These are phyloP conservation scores for Camellia oleifera DNA, from an alignment of 179 eudicot genomes.

Conservation along the genomic window DNA sequence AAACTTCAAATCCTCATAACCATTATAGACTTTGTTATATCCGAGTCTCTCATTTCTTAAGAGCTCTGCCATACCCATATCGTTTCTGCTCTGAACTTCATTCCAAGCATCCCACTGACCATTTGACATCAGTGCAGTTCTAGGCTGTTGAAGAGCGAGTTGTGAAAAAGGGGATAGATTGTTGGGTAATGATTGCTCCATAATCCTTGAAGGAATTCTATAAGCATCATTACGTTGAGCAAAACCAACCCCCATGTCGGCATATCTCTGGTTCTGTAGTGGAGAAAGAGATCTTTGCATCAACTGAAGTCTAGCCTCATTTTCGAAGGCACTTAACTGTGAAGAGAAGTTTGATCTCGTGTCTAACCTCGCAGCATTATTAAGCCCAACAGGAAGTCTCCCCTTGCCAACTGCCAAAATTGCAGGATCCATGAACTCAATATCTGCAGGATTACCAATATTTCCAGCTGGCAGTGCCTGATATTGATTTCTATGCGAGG, in stretches of 20 bases:
- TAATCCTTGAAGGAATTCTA: slow-evolving; percentile 52
- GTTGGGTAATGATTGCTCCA: slow-evolving; percentile 57
- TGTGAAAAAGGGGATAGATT: slow-evolving; percentile 53
- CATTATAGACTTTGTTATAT: slow-evolving; percentile 47
- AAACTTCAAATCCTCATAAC: slow-evolving; percentile 67
- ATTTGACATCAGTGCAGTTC: slow-evolving; percentile 49
- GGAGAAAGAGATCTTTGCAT: slow-evolving; percentile 59
- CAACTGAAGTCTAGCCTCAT: slow-evolving; percentile 54
- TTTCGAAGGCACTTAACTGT: slow-evolving; percentile 52
- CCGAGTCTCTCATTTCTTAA: slow-evolving; percentile 71
- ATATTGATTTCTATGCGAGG: slow-evolving; percentile 53
- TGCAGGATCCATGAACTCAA: slow-evolving; percentile 95
- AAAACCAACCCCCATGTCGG: slow-evolving; percentile 45
- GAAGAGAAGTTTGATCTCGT: slow-evolving; percentile 45
- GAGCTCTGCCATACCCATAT: slow-evolving; percentile 58
- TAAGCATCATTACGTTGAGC: slow-evolving; percentile 48
- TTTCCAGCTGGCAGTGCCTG: slow-evolving; percentile 48
- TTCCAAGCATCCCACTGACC: slow-evolving; percentile 89
- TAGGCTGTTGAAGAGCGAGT: slow-evolving; percentile 49
- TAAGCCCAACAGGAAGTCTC: slow-evolving; percentile 58
- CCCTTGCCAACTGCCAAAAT: slow-evolving; percentile 96
- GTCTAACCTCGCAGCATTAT: slow-evolving; percentile 44
- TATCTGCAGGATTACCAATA: slow-evolving; percentile 44
- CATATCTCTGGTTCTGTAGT: slow-evolving; percentile 47
- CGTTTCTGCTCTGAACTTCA: slow-evolving; percentile 54